phyloP scores from a whole-genome alignment of 768 basidiomycete species.

The Collybia sordida region DNA sequence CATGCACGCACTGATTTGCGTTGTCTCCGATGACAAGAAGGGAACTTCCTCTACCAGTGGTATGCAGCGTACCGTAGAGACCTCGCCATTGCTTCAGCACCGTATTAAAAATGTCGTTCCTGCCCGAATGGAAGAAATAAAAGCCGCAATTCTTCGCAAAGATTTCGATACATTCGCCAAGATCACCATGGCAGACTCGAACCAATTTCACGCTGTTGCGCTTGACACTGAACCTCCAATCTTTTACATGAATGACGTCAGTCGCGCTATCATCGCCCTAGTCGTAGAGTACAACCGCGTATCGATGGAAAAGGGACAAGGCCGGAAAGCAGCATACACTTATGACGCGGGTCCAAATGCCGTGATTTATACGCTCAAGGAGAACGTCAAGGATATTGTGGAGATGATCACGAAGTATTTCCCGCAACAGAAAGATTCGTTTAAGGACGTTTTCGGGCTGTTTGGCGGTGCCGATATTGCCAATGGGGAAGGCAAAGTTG shows the following conservation, averaged over 20 bases:
- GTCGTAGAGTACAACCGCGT: constrained; percentile 93
- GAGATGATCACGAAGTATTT: constrained; percentile 80
- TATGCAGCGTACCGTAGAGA: constrained; percentile 98
- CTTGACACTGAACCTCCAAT: constrained; percentile 97
- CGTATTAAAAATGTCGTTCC: constrained; percentile 89
- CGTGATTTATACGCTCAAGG: constrained; percentile 86
- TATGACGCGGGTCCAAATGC: constrained; percentile 99
- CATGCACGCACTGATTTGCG: constrained; percentile 95
- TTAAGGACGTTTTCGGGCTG: constrained; percentile 74
- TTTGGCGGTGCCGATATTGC: constrained; percentile 43
- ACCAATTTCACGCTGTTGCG: constrained; percentile 97
- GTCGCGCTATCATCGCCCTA: constrained; percentile 86
- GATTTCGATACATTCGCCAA: constrained; percentile 90
- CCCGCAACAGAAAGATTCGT: constrained; percentile 69
- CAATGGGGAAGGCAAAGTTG: constrained; percentile 44
- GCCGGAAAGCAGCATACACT: constrained; percentile 92
- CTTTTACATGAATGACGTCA: constrained; percentile 99
- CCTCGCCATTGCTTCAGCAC: constrained; percentile 83
- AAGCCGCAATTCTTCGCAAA: constrained; percentile 69
- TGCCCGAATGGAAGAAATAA: constrained; percentile 78
- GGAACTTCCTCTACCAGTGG: constrained; percentile 92
- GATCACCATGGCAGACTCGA: constrained; percentile 97
- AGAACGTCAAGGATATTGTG: constrained; percentile 78
- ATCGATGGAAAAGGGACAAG: constrained; percentile 49
- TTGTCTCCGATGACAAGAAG: constrained; percentile 95